Evolutionary conservation across 139 green algal species (phyloP), one percentile per base, ranked within the genome.

Genomic region (Chlamydomonas applanata): DNA sequence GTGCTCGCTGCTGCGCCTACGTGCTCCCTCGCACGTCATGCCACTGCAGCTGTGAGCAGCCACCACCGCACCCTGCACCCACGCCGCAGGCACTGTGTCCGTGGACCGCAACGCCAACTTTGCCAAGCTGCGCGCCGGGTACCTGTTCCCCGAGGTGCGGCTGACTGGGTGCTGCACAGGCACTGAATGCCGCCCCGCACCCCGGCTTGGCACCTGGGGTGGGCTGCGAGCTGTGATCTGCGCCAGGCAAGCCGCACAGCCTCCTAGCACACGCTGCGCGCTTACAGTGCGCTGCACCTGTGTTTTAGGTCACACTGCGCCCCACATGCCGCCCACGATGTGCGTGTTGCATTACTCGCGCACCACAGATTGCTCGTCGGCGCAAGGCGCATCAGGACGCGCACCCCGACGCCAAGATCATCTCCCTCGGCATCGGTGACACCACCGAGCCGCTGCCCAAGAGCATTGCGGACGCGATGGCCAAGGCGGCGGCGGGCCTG

Each of bases 121-220:
- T 70, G 91, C 69, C 80, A 99, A 99, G 89, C 88, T 99, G 45
- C 88, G 97, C 64, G 96, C 96, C 13, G 96, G 96, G 36, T 99
- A 99, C 78, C 86, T 99, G n/a, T 99, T 99, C 83, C 96, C 96
- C 32, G 93, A 97, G 93, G 91, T 96, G 40, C 32, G 77, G n/a
- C n/a, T n/a, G n/a, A n/a, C n/a, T n/a, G n/a, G n/a, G n/a, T n/a
- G n/a, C 27, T 19, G 7, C 19, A 33, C 53, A 54, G 49, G 11
- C 36, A 25, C 70, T 67, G 45, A 7, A 61, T 22, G 13, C 9
- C 14, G 57, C 57, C 24, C 30, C 25, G 57, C 57, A 66, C 57
- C 33, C 46, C 14, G 14, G 46, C 46, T 14, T 56, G 46, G 14
- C 46, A 56, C n/a, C n/a, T n/a, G n/a, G n/a, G n/a, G n/a, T n/a